Evolutionary conservation across 1,284 basidiomycete species (phyloP), one percentile per base, ranked within the genome.

Genomic region (Heliocybe sulcata): DNA sequence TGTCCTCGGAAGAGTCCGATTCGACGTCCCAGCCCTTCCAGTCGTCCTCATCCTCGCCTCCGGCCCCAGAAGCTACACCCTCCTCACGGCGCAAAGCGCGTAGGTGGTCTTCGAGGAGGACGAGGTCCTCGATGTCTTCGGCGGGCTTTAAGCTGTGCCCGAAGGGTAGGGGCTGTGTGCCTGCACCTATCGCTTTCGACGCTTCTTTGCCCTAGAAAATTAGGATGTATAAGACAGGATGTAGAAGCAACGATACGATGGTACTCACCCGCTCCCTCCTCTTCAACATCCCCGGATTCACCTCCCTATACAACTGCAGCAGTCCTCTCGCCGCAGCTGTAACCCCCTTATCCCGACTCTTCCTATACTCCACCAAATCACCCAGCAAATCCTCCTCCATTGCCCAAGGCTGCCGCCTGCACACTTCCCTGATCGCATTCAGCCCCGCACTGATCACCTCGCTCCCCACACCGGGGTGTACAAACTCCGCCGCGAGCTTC

Each of bases 391-490:
- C 94, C 64, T 94, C 91, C 58, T 92, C 90, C 90, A 99, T 98
- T 54, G 90, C 87, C 93, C 94, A 96, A 3, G 96, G 94, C 68
- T 99, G 97, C 31, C 96, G 72, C 38, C 89, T 73, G 67, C 93
- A 98, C 25, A 99, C 86, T 70, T 99, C 96, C 35, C 94, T 80
- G 49, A 99, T 92, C 20, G 93, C 83, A 67, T 99, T 99, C 64
- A 99, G 76, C 35, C 97, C 97, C 0, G 96, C 97, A 0, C 95
- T 88, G 55, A 98, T 91, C 63, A 99, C 94, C 70, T 99, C 95
- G 59, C 87, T 82, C 2, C 93, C 92, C 2, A 99, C 97, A 58
- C 97, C 97, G 0, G 96, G 96, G 70, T 99, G 96, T 2, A 99
- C 91, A 63, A 99, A 99, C 65, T 98, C 94, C 63, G 92, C 86